These are phyloP conservation scores for Aspergillus caelatus DNA, from an alignment of 2,329 filamentous ascomycete species.

Conservation along the genomic window DNA sequence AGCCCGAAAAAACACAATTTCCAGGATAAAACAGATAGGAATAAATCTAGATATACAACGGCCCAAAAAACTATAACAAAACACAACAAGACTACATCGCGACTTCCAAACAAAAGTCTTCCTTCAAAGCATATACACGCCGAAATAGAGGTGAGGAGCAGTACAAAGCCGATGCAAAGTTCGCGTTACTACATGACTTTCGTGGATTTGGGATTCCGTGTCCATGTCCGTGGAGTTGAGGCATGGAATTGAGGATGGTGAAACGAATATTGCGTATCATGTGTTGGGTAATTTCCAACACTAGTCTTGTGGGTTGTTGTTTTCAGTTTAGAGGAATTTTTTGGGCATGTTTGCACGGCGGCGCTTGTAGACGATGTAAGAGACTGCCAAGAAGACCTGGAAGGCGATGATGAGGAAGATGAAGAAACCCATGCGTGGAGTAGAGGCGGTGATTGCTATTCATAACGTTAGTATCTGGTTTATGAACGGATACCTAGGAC, in stretches of 20 bases:
- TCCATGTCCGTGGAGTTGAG: background rate
- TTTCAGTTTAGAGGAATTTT: constrained; percentile 73
- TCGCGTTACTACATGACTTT: constrained; percentile 5
- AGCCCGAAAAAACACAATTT: background rate
- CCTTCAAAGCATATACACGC: background rate
- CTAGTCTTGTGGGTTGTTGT: background rate
- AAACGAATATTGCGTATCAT: background rate
- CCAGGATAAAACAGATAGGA: background rate
- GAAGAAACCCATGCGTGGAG: constrained; percentile 62
- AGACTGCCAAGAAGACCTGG: constrained; percentile 69
- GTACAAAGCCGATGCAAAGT: background rate
- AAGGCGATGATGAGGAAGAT: constrained; percentile 74
- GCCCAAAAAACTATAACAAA: background rate
- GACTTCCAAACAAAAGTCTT: background rate
- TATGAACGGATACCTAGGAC: background rate
- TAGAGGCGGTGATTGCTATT: constrained; percentile 55
- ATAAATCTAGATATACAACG: background rate
- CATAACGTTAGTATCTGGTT: background rate
- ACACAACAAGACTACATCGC: background rate
- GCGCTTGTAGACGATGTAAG: constrained; percentile 79
- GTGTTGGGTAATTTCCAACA: background rate
- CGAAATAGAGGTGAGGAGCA: constrained; percentile 3
- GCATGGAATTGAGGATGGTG: background rate
- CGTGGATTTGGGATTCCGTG: background rate
- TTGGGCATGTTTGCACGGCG: constrained; percentile 77